Percentiles rank a stretch among this genome's conserved stretches.
These are phyloP conservation scores for Melaleuca quinquenervia DNA, from an alignment of 345 rosid species.

Conservation along the genomic window DNA sequence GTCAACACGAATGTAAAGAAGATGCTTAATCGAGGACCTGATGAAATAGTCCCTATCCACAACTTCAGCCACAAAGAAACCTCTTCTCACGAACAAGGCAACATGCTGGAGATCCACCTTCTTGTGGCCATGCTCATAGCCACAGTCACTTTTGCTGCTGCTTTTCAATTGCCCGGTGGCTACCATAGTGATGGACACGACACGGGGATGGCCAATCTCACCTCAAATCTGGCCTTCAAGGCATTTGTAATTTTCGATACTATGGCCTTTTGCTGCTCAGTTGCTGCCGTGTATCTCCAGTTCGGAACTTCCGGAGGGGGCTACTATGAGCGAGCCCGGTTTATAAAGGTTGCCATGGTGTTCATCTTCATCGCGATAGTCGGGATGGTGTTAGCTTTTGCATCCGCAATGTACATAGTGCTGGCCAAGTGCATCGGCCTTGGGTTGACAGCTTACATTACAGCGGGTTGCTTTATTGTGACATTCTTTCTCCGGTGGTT, in stretches of 20 bases:
- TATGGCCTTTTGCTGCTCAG: conserved; percentile 5
- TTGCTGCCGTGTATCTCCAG: conserved; percentile 2
- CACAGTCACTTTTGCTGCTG: conserved; percentile 13
- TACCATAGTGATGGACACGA: not conserved
- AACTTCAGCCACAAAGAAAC: not conserved
- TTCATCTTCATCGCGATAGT: conserved; percentile 7
- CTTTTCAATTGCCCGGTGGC: conserved; percentile 4
- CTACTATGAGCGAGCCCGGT: conserved; percentile 5
- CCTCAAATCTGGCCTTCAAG: not conserved
- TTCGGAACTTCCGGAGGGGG: conserved; percentile 11
- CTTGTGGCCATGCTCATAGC: conserved; percentile 15
- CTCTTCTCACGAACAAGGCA: not conserved
- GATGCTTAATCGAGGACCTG: not conserved
- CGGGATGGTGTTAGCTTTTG: conserved; percentile 7
- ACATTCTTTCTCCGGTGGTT: conserved; percentile 6
- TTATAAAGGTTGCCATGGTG: not conserved
- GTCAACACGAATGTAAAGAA: not conserved
- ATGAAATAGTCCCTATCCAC: not conserved
- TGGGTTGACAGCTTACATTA: not conserved
- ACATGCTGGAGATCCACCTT: conserved; percentile 8
- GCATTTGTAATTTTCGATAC: conserved; percentile 1
- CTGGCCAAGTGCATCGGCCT: not conserved
- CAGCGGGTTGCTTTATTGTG: conserved; percentile 2
- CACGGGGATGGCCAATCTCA: not conserved
- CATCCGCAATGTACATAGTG: conserved; percentile 7